Conservation (phyloP, 2,329 filamentous ascomycete genomes). For the Eutypa lata region DNA sequence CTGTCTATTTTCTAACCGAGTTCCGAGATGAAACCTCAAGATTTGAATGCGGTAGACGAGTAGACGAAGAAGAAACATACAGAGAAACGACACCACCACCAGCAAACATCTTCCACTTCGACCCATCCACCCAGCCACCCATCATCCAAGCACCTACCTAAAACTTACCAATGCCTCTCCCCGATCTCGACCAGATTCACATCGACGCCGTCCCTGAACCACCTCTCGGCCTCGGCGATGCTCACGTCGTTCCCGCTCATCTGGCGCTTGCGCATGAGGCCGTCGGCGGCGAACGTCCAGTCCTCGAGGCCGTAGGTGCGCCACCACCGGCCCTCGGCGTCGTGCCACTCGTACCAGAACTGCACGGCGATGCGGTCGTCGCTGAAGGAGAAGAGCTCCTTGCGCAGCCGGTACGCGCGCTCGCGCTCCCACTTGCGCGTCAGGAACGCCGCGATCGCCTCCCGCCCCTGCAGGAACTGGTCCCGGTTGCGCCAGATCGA, state of each 20-base stretch:
- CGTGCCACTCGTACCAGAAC: slow-evolving; percentile 85
- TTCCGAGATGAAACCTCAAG: too few relatives aligned
- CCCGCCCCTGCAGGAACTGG: slow-evolving; percentile 65
- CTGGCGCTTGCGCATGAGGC: slow-evolving; percentile 69
- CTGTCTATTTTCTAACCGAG: too few relatives aligned
- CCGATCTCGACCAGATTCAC: slow-evolving; percentile 64
- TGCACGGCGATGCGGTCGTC: slow-evolving; percentile 75
- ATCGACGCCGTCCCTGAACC: slow-evolving; percentile 68
- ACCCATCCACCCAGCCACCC: too few relatives aligned
- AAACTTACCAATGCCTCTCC: slow-evolving; percentile 63
- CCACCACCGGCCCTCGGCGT: slow-evolving; percentile 72
- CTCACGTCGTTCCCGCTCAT: slow-evolving; percentile 74
- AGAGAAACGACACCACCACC: too few relatives aligned
- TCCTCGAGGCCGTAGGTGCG: slow-evolving; percentile 83
- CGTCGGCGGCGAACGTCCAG: slow-evolving; percentile 71
- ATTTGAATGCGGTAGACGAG: too few relatives aligned
- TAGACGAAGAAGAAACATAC: too few relatives aligned
- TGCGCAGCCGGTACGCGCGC: slow-evolving; percentile 68
- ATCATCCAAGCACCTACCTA: too few relatives aligned
- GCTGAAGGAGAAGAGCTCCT: slow-evolving; percentile 77
- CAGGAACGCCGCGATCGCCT: slow-evolving; percentile 66
- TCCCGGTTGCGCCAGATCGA: slow-evolving; percentile 79
- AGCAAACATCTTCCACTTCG: background rate
- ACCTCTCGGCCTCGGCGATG: slow-evolving; percentile 60
- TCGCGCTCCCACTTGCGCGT: slow-evolving; percentile 73